These are phyloP conservation scores for Metschnikowia dekortorum DNA, from an alignment of 805 yeast genomes.

Conservation along the genomic window DNA sequence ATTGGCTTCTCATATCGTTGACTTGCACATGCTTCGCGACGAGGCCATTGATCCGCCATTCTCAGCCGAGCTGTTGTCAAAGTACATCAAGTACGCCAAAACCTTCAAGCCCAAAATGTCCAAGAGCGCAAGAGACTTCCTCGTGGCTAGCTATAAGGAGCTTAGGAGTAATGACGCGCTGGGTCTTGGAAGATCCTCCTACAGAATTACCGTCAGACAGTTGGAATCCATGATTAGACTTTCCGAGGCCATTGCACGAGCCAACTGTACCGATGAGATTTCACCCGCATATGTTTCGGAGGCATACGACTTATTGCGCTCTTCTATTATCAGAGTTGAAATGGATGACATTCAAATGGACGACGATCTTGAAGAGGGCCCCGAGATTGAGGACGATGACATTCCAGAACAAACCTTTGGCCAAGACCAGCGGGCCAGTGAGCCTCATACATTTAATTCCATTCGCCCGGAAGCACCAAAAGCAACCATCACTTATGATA, in stretches of 20 bases:
- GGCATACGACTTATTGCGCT: slow-evolving; percentile 84
- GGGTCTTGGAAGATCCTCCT: slow-evolving; percentile 79
- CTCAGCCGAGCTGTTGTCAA: slow-evolving; percentile 78
- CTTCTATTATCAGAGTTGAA: slow-evolving; percentile 90
- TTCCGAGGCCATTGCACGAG: slow-evolving; percentile 94
- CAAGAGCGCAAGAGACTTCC: slow-evolving; percentile 68
- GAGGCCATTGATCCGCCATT: slow-evolving; percentile 87
- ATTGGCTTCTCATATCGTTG: slow-evolving; percentile 88
- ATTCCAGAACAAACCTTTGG: slow-evolving; percentile 10
- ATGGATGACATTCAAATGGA: slow-evolving; percentile 87
- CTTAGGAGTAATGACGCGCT: slow-evolving; percentile 87
- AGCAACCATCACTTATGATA: slow-evolving; percentile 68
- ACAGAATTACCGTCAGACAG: slow-evolving; percentile 95
- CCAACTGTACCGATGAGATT: slow-evolving; percentile 87
- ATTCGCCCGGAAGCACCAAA: slow-evolving; percentile 21
- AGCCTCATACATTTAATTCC: neutral
- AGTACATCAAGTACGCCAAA: slow-evolving; percentile 87
- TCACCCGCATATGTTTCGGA: slow-evolving; percentile 85
- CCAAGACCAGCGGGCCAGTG: slow-evolving; percentile 8
- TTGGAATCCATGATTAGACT: slow-evolving; percentile 89
- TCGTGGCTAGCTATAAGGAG: slow-evolving; percentile 79
- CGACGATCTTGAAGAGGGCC: slow-evolving; percentile 46
- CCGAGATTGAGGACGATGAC: slow-evolving; percentile 15
- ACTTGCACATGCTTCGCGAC: slow-evolving; percentile 85
- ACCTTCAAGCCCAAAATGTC: slow-evolving; percentile 90